Evolutionary conservation across 345 rosid species (phyloP).

Genomic region (Eucalyptus regnans): DNA sequence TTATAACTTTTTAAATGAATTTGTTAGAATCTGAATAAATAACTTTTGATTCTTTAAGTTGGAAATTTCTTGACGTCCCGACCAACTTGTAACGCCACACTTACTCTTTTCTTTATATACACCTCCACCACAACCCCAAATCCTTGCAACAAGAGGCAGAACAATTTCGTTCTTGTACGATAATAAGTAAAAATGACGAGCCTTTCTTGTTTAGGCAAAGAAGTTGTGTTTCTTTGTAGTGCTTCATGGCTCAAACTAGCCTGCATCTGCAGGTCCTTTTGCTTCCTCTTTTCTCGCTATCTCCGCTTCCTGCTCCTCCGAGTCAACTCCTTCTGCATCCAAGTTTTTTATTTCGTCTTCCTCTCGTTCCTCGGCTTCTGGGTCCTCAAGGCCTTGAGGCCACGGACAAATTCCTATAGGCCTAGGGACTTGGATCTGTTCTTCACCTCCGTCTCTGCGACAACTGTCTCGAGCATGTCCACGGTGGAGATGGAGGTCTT

Average conservation of each 20-base stretch:
- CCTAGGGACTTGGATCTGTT: constrained; percentile 9
- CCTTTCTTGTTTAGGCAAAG: not conserved
- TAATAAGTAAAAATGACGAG: not conserved
- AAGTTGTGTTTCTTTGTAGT: not conserved
- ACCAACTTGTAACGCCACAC: not conserved
- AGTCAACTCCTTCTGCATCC: constrained; percentile 13
- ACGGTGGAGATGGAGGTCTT: constrained; percentile 22
- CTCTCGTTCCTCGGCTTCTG: constrained; percentile 27
- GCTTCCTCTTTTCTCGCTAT: not conserved
- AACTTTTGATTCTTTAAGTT: too few relatives aligned
- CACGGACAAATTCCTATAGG: constrained; percentile 9
- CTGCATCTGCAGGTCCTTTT: not conserved
- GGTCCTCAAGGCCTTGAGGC: constrained; percentile 1
- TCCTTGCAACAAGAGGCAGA: not conserved
- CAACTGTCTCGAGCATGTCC: constrained; percentile 4
- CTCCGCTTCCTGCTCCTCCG: not conserved
- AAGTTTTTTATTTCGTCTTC: constrained; percentile 20
- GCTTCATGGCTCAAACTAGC: not conserved
- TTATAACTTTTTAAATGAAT: not conserved
- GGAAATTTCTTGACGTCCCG: not conserved
- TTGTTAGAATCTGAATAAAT: not conserved
- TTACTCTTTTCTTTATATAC: not conserved
- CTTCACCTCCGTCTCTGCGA: constrained; percentile 1
- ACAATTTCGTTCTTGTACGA: not conserved
- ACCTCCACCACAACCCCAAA: not conserved